Evolutionary conservation across 2,329 filamentous ascomycete species (phyloP).

Genomic region (Claviceps fusiformis): DNA sequence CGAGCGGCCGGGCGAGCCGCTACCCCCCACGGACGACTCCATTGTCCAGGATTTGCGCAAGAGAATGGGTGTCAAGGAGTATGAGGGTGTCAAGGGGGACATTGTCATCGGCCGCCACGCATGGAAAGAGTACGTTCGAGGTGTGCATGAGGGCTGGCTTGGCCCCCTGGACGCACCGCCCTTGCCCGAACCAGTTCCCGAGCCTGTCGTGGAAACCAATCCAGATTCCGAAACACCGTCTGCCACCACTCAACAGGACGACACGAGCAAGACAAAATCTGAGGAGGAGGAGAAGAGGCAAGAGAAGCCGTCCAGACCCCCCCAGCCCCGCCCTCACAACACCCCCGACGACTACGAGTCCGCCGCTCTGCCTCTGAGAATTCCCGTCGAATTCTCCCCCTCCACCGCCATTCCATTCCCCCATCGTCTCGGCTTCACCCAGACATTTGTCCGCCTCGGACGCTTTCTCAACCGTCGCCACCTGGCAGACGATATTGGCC

Average conservation of each 20-base stretch:
- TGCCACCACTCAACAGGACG: slow-evolving; percentile 9
- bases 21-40: slow-evolving; percentile 35
- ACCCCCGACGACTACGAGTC: slow-evolving; percentile 55
- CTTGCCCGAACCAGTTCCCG: slow-evolving; percentile 13
- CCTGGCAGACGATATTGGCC: slow-evolving; percentile 78
- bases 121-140: slow-evolving; percentile 95
- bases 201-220: slow-evolving; percentile 12
- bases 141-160: slow-evolving; percentile 91
- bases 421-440: slow-evolving; percentile 82
- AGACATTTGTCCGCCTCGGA: slow-evolving; percentile 74
- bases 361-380: slow-evolving; percentile 47
- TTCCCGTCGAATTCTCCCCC: slow-evolving; percentile 61
- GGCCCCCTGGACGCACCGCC: slow-evolving; percentile 60
- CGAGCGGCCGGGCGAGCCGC: slow-evolving; percentile 33
- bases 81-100: slow-evolving; percentile 65
- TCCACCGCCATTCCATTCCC: slow-evolving; percentile 64
- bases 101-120: slow-evolving; percentile 81
- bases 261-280: slow-evolving; percentile 16
- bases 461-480: slow-evolving; percentile 76
- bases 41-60: slow-evolving; percentile 50
- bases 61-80: slow-evolving; percentile 54
- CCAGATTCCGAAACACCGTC: slow-evolving; percentile 7
- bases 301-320: slow-evolving; percentile 42
- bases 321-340: slow-evolving; percentile 62
- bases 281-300: slow-evolving; percentile 26